phyloP scores from a whole-genome alignment of 345 rosid genomes.

The Rhizophora mangle region DNA sequence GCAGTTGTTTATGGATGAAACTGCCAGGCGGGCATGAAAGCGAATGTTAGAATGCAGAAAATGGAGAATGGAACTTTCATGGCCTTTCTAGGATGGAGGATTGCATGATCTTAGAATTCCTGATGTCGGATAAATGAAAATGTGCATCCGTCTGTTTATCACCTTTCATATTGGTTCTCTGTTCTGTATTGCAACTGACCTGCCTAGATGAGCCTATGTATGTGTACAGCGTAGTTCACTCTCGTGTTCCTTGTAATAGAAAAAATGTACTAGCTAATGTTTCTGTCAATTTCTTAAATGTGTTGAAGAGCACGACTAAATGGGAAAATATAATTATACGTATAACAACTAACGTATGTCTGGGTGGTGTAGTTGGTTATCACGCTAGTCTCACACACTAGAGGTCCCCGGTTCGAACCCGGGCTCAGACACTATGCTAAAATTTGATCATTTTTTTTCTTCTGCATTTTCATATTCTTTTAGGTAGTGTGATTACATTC shows the following conservation, averaged over 20 bases:
- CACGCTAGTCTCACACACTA: constrained; percentile 70
- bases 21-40: not conserved
- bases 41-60: not conserved
- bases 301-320: too few species aligned
- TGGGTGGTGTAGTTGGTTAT: constrained; percentile 67
- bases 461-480: too few species aligned
- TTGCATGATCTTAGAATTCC: not conserved
- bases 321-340: not conserved
- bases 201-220: constrained; percentile 8
- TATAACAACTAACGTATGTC: not conserved
- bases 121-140: not conserved
- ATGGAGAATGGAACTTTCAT: not conserved
- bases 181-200: constrained; percentile 15
- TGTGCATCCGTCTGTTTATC: not conserved
- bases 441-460: too few species aligned
- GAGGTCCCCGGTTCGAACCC: constrained; percentile 65
- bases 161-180: constrained; percentile 11
- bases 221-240: constrained; percentile 9
- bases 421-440: not conserved
- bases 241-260: constrained; percentile 8
- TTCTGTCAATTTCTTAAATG: too few species aligned
- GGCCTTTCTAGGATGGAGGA: not conserved
- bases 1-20: not conserved
- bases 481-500: too few species aligned
- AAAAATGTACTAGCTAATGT: not conserved